Base-by-base conservation (phyloP, 345 rosid genomes). In the Eutrema heterophyllum region DNA sequence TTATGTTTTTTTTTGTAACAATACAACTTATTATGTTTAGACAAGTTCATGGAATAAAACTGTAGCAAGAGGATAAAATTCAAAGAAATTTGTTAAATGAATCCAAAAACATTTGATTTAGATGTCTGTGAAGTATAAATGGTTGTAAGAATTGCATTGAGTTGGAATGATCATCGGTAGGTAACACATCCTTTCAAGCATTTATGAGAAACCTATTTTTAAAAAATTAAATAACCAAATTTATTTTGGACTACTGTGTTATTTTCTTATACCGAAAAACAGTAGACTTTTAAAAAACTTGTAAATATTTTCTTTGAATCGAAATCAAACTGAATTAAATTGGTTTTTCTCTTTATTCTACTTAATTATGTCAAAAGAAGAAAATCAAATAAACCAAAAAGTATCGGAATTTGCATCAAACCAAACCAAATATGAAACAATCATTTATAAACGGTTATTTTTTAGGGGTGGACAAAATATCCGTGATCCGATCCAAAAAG, bases 111-210 rank as follows among this genome's bases (percentile, higher is more conserved):
- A 32, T 60, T 75, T 75, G 74, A 43, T 68, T 62, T 62, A 15
- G 51, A 50, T 41, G 56, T 66, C 2, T 74, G 29, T 68, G 63
- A 74, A 35, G 18, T 59, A 58, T 66, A 74, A 66, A 66, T 74
- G 73, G 68, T 50, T 58, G 73, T 40, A 74, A 67, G 72, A 75
- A 60, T 41, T 68, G 68, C 79, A 75, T 75, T 68, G 73, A 75
- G 73, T 75, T 75, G 70, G 74, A 60, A 52, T 52, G 49, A 68
- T 52, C 43, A 68, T 53, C 62, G 70, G 79, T 75, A 26, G 74
- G 74, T 75, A 15, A 67, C 44, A 68, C 79, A 75, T 75, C 70
- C 35, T 68, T 53, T 69, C 69, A 61, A 8, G 70, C 79, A 75
- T 68, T 75, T 61, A 75, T 68, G 41, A 5, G 56, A 67, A 40